phyloP scores from a whole-genome alignment of 352 stramenopile genomes.

The Globisporangium recalcitrans region DNA sequence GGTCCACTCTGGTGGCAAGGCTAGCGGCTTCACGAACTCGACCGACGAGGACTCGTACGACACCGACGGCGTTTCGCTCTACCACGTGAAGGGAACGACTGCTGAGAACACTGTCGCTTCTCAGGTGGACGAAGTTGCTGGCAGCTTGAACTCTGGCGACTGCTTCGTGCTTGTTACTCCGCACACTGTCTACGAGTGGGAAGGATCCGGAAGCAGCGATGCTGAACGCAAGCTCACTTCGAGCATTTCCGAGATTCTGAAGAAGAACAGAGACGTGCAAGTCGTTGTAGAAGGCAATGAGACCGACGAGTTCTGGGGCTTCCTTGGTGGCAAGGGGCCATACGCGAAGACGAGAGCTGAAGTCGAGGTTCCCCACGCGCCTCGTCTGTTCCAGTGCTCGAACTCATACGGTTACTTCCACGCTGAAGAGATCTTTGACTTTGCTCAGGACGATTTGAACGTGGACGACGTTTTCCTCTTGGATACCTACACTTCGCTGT shows the following conservation, averaged over 20 bases:
- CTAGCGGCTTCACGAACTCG: slow-evolving; percentile 86
- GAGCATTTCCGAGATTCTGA: slow-evolving; percentile 53
- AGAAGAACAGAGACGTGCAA: slow-evolving; percentile 46
- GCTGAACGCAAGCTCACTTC: slow-evolving; percentile 56
- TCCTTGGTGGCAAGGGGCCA: slow-evolving; percentile 75
- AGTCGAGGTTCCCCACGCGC: slow-evolving; percentile 66
- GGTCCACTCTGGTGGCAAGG: slow-evolving; percentile 84
- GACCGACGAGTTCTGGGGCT: slow-evolving; percentile 75
- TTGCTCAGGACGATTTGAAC: slow-evolving; percentile 89
- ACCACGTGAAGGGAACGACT: slow-evolving; percentile 88
- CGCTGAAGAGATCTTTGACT: slow-evolving; percentile 83
- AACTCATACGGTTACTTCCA: slow-evolving; percentile 87
- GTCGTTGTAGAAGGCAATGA: slow-evolving; percentile 59
- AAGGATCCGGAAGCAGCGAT: slow-evolving; percentile 58
- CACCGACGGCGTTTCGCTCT: slow-evolving; percentile 82
- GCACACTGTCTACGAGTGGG: slow-evolving; percentile 69
- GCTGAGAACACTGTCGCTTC: slow-evolving; percentile 83
- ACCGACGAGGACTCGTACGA: slow-evolving; percentile 82
- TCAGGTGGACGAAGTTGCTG: slow-evolving; percentile 69
- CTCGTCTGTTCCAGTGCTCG: slow-evolving; percentile 88
- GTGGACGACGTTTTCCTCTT: slow-evolving; percentile 90
- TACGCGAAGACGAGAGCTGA: slow-evolving; percentile 65
- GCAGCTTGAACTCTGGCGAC: slow-evolving; percentile 86
- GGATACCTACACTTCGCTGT: slow-evolving; percentile 87
- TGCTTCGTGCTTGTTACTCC: slow-evolving; percentile 83